Percentiles rank a stretch among this genome's conserved stretches.
phyloP scores from a whole-genome alignment of 2,329 filamentous ascomycete genomes.

The Endothia cerciana region DNA sequence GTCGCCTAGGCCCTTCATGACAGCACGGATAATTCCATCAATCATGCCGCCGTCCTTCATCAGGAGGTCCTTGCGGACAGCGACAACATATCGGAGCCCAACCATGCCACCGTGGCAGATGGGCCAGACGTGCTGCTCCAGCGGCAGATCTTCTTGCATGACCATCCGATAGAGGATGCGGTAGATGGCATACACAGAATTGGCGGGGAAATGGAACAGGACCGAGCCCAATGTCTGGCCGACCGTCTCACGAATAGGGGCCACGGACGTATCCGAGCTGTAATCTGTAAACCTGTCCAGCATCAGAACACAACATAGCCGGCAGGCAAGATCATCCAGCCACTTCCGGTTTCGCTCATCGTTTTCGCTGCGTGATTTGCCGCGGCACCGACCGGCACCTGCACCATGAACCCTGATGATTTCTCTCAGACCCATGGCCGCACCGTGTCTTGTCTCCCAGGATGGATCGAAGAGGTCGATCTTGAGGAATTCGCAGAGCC shows the following conservation, averaged over 20 bases:
- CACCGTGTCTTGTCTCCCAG: slow-evolving; percentile 96
- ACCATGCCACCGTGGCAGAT: slow-evolving; percentile 99
- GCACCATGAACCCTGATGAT: slow-evolving; percentile 88
- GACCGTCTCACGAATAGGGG: slow-evolving; percentile 92
- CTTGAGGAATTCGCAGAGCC: slow-evolving; percentile 90
- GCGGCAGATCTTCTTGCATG: slow-evolving; percentile 80
- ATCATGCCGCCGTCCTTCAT: slow-evolving; percentile 83
- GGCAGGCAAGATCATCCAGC: slow-evolving; percentile 94
- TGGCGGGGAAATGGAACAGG: slow-evolving; percentile 77
- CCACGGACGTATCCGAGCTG: slow-evolving; percentile 95
- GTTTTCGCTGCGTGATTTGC: slow-evolving; percentile 75
- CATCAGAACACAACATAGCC: slow-evolving; percentile 94
- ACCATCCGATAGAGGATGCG: slow-evolving; percentile 84
- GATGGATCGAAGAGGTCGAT: slow-evolving; percentile 90
- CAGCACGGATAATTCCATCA: slow-evolving; percentile 87
- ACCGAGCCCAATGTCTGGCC: slow-evolving; percentile 92
- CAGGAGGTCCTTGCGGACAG: slow-evolving; percentile 89
- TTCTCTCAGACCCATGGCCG: slow-evolving; percentile 92
- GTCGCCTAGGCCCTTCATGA: slow-evolving; percentile 93
- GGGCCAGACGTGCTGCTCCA: slow-evolving; percentile 82
- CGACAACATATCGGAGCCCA: slow-evolving; percentile 90
- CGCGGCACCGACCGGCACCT: slow-evolving; percentile 78
- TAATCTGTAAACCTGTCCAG: slow-evolving; percentile 97
- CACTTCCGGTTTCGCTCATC: slow-evolving; percentile 78
- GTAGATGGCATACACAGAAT: slow-evolving; percentile 84